Evolutionary conservation across 2,329 filamentous ascomycete species (phyloP), one percentile per base, ranked within the genome.

Genomic region (Sarocladium strictum): DNA sequence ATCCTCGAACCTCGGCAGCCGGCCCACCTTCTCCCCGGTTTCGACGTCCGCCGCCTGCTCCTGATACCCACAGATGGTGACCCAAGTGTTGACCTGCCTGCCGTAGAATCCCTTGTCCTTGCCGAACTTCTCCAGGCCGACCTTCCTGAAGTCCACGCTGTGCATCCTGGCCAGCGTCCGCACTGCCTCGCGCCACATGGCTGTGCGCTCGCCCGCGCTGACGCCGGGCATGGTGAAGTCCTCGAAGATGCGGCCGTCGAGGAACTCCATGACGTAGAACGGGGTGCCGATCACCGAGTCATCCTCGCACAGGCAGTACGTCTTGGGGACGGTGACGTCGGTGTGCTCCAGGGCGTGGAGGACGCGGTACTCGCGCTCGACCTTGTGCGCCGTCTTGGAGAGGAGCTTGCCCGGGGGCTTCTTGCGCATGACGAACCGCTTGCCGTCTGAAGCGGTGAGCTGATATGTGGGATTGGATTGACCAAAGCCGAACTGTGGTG

Each of bases 391-490:
- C 2, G 93, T 93, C 74, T 91, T 90, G 63, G 90, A 96, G 51
- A 97, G 80, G 37, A 99, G 85, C 73, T 87, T 85, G 59, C 94
- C 94, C n/a, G 94, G 93, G 1, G 94, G 94, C 75, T 97, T 97
- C 81, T 99, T 97, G 69, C 94, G 90, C 76, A 97, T 81, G 32
- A 99, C 94, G 73, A 86, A 96, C 66, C 85, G 84, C 61, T 76
- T 70, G 53, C 85, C 83, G 66, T 84, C 78, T 60, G 83, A 77
- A 53, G 85, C 85, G 15, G 85, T 96, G 65, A 97, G 79, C 65
- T 93, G 90, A 74, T 97, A 99, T 2, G 94, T 99, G 43, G 94
- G 94, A 69, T 97, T 99, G 56, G 90, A 96, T 74, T 97, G 94
- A 57, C 94, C 94, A 69, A 95, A 97, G 64, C 92, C 90, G 68